Base-by-base conservation (phyloP, 441 rosid genomes). In the Gossypium trilobum region DNA sequence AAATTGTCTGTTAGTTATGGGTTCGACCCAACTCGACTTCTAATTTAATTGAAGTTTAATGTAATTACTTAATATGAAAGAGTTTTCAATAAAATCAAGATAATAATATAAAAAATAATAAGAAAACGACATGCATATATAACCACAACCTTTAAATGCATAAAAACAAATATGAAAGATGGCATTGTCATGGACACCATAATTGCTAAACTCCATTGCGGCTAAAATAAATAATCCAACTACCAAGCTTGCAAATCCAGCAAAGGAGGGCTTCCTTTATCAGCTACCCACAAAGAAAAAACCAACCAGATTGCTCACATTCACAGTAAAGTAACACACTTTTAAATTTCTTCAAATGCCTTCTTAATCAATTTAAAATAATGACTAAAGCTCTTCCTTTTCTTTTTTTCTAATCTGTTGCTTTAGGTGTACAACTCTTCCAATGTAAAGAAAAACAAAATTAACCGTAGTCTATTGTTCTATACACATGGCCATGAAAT, bases 201-300 rank as follows among this genome's bases (percentile, higher is more conserved):
- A 46, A 75, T 73, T 22, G n/a, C 58, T 39, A 36, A 48, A 46
- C 58, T 51, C 48, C 54, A 13, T 59, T 33, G 39, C 59, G 60
- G 65, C 68, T 51, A 72, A 64, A 68, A 33, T 69, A 22, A 48
- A 71, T 71, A 33, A 33, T 31, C 59, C 54, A 11, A 36, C 62
- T 67, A 75, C 67, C 61, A 83, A 71, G 74, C 85, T 80, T 85
- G 86, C 74, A 60, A 79, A 55, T 73, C 79, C 79, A 78, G 90
- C 82, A 85, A 85, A 80, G 86, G 62, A 22, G 78, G 78, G 31
- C 74, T 64, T 56, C 25, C 16, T 80, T 73, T 67, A n/a, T 57
- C 57, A 17, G 73, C 5, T 52, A 39, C 62, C 60, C 68, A 72
- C 68, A 46, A 46, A 59, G 44, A 46, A 10, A 5, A 63, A 58